phyloP scores from a whole-genome alignment of 1,284 basidiomycete genomes.

The Athelia psychrophila region DNA sequence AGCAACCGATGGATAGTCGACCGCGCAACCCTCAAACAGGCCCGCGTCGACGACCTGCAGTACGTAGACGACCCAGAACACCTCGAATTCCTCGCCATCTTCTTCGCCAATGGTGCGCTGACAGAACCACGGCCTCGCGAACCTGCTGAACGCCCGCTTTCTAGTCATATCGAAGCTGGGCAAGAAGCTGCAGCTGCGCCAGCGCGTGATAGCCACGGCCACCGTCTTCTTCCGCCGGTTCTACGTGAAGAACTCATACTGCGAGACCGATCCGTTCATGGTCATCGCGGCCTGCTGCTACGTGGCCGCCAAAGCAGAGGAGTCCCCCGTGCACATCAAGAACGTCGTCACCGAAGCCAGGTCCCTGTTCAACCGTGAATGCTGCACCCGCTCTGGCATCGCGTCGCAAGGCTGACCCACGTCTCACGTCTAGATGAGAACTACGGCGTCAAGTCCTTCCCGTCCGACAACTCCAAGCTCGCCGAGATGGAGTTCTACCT shows the following conservation, averaged over 20 bases:
- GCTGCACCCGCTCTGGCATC: background rate
- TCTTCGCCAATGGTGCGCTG: conserved; percentile 77
- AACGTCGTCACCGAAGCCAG: conserved; percentile 85
- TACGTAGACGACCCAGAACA: conserved; percentile 76
- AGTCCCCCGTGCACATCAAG: conserved; percentile 94
- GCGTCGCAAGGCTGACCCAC: background rate
- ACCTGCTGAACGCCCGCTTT: background rate
- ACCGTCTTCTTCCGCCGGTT: conserved; percentile 93
- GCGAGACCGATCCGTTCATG: conserved; percentile 91
- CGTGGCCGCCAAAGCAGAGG: conserved; percentile 95
- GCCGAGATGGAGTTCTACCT: conserved; percentile 99
- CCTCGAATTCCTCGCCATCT: conserved; percentile 79
- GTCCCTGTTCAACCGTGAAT: conserved; percentile 73
- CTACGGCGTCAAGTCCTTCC: conserved; percentile 74
- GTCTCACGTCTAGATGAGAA: conserved; percentile 53
- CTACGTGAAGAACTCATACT: conserved; percentile 92
- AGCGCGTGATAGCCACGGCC: conserved; percentile 90
- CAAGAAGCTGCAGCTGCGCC: conserved; percentile 80
- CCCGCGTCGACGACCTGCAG: conserved; percentile 73
- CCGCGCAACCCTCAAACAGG: conserved; percentile 66
- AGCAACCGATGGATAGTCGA: conserved; percentile 90
- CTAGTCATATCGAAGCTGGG: conserved; percentile 85
- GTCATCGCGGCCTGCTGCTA: conserved; percentile 94
- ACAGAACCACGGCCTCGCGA: background rate
- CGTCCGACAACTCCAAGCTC: conserved; percentile 85